Evolutionary conservation across 1,284 basidiomycete species (phyloP).

Genomic region (Ceratobasidium sp.): DNA sequence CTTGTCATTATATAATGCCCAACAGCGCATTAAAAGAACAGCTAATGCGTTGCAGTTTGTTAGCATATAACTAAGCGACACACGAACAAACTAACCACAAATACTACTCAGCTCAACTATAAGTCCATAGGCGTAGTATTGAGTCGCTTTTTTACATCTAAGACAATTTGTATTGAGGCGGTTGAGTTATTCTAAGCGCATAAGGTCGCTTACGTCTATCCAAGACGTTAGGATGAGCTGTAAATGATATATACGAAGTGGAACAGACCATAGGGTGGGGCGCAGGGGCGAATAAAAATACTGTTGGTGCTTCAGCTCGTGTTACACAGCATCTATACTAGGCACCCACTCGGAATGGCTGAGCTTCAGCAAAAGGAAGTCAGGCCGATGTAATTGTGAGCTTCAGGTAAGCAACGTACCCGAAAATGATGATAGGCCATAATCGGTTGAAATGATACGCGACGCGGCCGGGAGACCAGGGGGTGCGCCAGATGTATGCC

Average conservation of each 20-base stretch:
- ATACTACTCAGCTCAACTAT: slow-evolving; percentile 5
- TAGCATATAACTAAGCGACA: not conserved
- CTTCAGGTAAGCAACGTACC: not conserved
- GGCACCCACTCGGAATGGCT: not conserved
- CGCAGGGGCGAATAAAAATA: not conserved
- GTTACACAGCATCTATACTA: too few species aligned
- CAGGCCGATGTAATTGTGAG: not conserved
- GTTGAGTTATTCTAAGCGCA: not conserved
- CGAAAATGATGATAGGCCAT: slow-evolving; percentile 23
- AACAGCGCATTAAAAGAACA: slow-evolving; percentile 8
- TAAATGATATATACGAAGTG: not conserved
- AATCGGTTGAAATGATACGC: slow-evolving; percentile 32
- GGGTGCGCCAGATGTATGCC: not conserved
- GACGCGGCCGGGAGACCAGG: slow-evolving; percentile 22
- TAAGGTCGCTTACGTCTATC: not conserved
- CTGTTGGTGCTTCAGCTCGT: not conserved
- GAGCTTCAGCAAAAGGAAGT: not conserved
- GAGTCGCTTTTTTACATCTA: slow-evolving; percentile 5
- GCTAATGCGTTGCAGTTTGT: not conserved
- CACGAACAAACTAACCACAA: not conserved
- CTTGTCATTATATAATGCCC: slow-evolving; percentile 12
- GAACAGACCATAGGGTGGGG: not conserved
- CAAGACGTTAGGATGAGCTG: not conserved
- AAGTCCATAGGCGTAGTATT: not conserved
- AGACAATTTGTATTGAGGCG: not conserved